These are phyloP conservation scores for Spatholobus suberectus DNA, from an alignment of 306 rosid species.

Conservation along the genomic window DNA sequence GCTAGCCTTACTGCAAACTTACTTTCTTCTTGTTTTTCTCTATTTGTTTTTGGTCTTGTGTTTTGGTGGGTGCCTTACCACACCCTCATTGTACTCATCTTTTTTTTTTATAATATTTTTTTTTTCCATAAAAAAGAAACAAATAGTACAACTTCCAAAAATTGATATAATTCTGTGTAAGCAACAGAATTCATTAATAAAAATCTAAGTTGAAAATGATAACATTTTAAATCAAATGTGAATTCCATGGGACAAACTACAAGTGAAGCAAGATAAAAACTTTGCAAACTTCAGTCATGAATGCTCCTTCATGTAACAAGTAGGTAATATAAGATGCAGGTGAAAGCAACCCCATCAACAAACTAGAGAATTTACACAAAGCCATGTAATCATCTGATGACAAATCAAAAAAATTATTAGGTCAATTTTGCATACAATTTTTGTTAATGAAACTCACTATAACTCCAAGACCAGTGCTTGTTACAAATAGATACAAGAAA, in stretches of 20 bases:
- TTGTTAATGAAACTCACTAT: constrained; percentile 54
- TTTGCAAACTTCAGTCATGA: not conserved
- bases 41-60: not conserved
- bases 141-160: not conserved
- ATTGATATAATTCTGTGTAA: not conserved
- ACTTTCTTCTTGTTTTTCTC: not conserved
- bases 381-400: not conserved
- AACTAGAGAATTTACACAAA: constrained; percentile 14
- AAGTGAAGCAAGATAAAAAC: not conserved
- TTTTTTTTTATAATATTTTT: not conserved
- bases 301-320: not conserved
- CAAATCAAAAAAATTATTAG: not conserved
- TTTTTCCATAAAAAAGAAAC: not conserved
- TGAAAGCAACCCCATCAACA: constrained; percentile 2
- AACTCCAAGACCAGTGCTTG: constrained; percentile 87
- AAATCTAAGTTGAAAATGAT: not conserved
- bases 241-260: constrained; percentile 2
- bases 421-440: not conserved
- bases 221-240: not conserved
- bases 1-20: not conserved
- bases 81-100: not conserved
- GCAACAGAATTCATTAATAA: not conserved
- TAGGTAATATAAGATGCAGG: constrained; percentile 9
- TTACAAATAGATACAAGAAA: constrained; percentile 72
- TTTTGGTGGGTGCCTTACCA: not conserved